Percentiles rank a stretch among this genome's conserved stretches.
These are phyloP conservation scores for Trichothecium sympodiale DNA, from an alignment of 2,329 filamentous ascomycete species.

Conservation along the genomic window DNA sequence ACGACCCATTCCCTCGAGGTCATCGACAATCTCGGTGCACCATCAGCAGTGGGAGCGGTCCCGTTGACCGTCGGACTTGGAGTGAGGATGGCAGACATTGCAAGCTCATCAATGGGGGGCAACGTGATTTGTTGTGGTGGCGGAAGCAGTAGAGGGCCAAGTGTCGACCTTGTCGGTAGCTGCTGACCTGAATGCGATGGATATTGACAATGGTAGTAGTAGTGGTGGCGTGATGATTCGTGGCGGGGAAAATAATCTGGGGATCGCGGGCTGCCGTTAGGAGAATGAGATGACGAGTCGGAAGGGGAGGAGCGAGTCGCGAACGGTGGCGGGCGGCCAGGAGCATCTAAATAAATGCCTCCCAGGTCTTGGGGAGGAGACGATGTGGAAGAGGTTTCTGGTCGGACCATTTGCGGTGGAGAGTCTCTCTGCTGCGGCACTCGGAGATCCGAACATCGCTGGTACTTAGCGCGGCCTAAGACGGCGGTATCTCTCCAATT, in stretches of 20 bases:
- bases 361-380: slow-evolving; percentile 2
- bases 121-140: slow-evolving; percentile 13
- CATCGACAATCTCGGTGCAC: slow-evolving; percentile 41
- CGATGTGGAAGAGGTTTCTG: slow-evolving; percentile 2
- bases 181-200: neutral
- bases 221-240: slow-evolving; percentile 1
- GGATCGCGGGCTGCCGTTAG: neutral
- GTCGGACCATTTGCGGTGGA: neutral
- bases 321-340: neutral
- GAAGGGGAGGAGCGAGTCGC: neutral
- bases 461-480: too few relatives aligned
- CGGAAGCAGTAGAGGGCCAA: slow-evolving; percentile 12
- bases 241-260: neutral
- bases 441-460: too few relatives aligned
- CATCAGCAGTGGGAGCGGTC: slow-evolving; percentile 12
- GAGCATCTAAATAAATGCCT: slow-evolving; percentile 3
- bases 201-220: neutral
- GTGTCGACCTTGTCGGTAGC: neutral
- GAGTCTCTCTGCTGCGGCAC: neutral
- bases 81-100: slow-evolving; percentile 36
- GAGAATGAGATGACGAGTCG: neutral
- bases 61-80: slow-evolving; percentile 13
- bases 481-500: too few relatives aligned
- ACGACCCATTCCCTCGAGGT: slow-evolving; percentile 82
- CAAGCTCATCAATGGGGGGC: slow-evolving; percentile 30